Conservation (phyloP, 1,284 basidiomycete species). For the Phellopilus nigrolimitatus region DNA sequence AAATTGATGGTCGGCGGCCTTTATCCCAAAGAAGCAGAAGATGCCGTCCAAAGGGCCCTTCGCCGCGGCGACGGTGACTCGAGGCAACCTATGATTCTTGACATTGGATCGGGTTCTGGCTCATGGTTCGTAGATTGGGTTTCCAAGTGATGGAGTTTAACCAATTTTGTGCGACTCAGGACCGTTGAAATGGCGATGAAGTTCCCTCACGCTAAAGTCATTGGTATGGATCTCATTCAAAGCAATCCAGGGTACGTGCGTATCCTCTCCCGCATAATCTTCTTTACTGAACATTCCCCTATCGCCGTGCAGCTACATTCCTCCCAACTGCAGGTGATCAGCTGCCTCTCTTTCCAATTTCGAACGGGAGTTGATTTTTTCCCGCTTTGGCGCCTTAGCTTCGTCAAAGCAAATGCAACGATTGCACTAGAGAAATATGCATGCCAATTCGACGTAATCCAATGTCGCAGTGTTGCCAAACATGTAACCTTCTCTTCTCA, state of each 20-base stretch:
- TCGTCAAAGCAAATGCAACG: slow-evolving; percentile 12
- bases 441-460: slow-evolving; percentile 18
- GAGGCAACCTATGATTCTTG: slow-evolving; percentile 13
- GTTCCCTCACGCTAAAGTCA: slow-evolving; percentile 18
- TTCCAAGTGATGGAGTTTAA: neutral
- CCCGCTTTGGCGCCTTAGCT: neutral
- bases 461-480: slow-evolving; percentile 18
- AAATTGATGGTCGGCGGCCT: slow-evolving; percentile 16
- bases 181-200: slow-evolving; percentile 18
- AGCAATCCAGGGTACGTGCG: slow-evolving; percentile 13
- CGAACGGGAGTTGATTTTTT: neutral
- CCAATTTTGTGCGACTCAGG: slow-evolving; percentile 1
- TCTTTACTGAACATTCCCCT: too few species aligned
- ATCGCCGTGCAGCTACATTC: neutral
- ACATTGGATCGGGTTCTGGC: slow-evolving; percentile 19
- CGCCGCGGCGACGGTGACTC: neutral
- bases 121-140: slow-evolving; percentile 6
- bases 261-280: neutral
- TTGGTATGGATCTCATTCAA: slow-evolving; percentile 19
- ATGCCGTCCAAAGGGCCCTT: slow-evolving; percentile 3
- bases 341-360: neutral
- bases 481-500: slow-evolving; percentile 8
- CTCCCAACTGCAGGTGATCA: slow-evolving; percentile 16
- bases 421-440: slow-evolving; percentile 3
- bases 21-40: slow-evolving; percentile 15